Conservation (phyloP, 176 grass and related monocot species). For the Aegilops longissima region DNA sequence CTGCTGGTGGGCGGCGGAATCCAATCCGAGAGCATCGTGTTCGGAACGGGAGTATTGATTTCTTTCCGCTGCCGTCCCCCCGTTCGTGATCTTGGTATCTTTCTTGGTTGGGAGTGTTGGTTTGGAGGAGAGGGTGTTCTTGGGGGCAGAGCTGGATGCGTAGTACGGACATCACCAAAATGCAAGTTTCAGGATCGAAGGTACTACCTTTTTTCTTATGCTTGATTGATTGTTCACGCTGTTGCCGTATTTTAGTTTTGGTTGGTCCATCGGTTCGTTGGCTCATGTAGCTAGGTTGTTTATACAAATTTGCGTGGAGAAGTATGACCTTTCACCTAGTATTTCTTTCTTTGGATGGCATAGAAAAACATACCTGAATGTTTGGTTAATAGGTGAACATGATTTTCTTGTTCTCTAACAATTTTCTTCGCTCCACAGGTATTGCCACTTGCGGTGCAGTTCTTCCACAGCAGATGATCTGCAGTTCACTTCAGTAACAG, state of each 20-base stretch:
- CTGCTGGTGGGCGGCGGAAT: background rate
- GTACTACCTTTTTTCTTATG: constrained; percentile 12
- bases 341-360: background rate
- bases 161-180: background rate
- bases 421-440: background rate
- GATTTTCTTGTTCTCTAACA: background rate
- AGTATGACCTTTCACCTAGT: background rate
- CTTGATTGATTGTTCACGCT: background rate
- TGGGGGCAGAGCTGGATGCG: background rate
- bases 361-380: background rate
- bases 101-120: background rate
- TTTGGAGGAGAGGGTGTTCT: background rate
- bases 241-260: background rate
- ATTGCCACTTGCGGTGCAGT: background rate
- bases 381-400: background rate
- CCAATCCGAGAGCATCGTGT: background rate
- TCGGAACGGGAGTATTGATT: background rate
- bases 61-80: background rate
- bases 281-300: background rate
- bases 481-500: background rate
- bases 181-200: constrained; percentile 30
- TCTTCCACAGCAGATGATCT: background rate
- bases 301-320: background rate
- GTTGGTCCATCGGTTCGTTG: background rate
- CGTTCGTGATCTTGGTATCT: background rate